Percentiles rank a stretch among this genome's conserved stretches.
phyloP scores from a whole-genome alignment of 1,284 basidiomycete species.

The Ustilago loliicola region DNA sequence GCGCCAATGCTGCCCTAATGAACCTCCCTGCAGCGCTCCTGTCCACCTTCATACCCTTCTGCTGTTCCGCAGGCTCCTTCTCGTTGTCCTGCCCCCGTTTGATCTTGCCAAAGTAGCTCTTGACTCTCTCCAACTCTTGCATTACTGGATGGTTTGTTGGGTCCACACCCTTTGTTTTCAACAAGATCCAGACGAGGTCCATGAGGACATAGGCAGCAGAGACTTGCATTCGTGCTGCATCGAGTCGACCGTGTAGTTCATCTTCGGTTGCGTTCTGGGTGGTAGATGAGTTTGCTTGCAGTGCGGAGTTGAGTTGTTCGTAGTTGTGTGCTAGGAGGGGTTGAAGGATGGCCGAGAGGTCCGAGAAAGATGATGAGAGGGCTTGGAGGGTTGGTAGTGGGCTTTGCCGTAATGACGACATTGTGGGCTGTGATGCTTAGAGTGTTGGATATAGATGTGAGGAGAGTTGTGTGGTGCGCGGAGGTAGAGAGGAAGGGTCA shows the following conservation, averaged over 20 bases:
- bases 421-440: constrained; percentile 14
- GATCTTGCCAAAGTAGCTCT: constrained; percentile 61
- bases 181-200: constrained; percentile 61
- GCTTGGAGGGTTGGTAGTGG: constrained; percentile 41
- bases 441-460: constrained; percentile 2
- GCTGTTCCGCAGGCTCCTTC: constrained; percentile 18
- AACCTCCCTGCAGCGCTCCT: constrained; percentile 52
- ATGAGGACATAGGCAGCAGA: constrained; percentile 57
- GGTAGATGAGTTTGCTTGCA: constrained; percentile 28
- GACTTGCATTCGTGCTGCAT: constrained; percentile 56
- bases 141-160: constrained; percentile 53
- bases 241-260: constrained; percentile 55
- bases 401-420: constrained; percentile 45
- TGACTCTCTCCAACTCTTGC: constrained; percentile 58
- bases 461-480: neutral
- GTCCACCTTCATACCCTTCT: constrained; percentile 31
- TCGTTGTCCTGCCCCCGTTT: constrained; percentile 45
- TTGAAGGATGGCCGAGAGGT: constrained; percentile 28
- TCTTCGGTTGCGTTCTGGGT: constrained; percentile 10
- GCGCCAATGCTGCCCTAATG: constrained; percentile 46
- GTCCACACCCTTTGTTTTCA: constrained; percentile 61
- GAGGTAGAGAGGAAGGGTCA: neutral
- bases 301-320: constrained; percentile 29
- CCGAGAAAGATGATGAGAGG: constrained; percentile 32
- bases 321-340: constrained; percentile 40